Conservation (phyloP, 164 flowering plant species). For the Macadamia integrifolia region DNA sequence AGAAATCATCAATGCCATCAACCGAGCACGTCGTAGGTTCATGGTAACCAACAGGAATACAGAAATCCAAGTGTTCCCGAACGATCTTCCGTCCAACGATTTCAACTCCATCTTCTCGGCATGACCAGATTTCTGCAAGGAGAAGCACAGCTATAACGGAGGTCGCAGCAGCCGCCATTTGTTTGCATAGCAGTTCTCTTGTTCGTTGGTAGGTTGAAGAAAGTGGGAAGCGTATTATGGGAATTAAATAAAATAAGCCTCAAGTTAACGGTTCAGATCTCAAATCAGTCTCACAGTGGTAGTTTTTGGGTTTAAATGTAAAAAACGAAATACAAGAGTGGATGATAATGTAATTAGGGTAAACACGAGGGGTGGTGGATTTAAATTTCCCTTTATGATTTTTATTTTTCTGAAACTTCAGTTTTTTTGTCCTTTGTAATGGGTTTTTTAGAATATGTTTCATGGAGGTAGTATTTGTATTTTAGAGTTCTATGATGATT, state of each 20-base stretch:
- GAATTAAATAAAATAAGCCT: too few relatives aligned
- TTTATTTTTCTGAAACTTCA: background rate
- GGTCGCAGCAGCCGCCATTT: background rate
- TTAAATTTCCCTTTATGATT: background rate
- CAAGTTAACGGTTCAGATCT: too few relatives aligned
- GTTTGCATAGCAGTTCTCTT: slow-evolving; percentile 41
- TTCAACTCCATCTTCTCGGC: slow-evolving; percentile 71
- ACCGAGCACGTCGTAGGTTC: slow-evolving; percentile 17
- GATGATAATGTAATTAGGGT: too few relatives aligned
- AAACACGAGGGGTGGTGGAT: too few relatives aligned
- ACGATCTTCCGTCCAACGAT: slow-evolving; percentile 85
- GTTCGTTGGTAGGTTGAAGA: too few relatives aligned
- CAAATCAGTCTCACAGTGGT: too few relatives aligned
- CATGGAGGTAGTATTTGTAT: background rate
- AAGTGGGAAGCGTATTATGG: too few relatives aligned
- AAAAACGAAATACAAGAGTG: too few relatives aligned
- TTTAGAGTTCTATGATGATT: slow-evolving; percentile 16
- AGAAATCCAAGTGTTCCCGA: slow-evolving; percentile 56
- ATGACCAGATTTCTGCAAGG: slow-evolving; percentile 54
- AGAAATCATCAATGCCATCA: slow-evolving; percentile 42
- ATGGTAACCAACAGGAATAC: slow-evolving; percentile 17
- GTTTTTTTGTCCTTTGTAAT: slow-evolving; percentile 10
- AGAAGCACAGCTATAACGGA: slow-evolving; percentile 18
- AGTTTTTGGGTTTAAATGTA: too few relatives aligned
- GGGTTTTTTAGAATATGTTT: slow-evolving; percentile 20